Evolutionary conservation across 371 early-diverging fungal species (phyloP).

Genomic region (Blakeslea trispora): DNA sequence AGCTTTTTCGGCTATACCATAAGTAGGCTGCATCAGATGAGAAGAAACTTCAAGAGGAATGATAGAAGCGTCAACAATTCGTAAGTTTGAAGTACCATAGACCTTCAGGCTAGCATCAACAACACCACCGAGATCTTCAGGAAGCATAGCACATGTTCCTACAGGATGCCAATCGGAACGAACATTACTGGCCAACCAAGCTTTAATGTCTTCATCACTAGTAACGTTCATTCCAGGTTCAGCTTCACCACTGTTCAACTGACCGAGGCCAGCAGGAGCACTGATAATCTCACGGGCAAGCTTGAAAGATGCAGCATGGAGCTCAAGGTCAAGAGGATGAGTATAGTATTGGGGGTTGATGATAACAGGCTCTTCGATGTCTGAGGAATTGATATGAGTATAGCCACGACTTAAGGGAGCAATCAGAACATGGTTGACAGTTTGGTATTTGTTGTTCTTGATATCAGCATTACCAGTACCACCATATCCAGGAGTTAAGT

Average conservation of each 20-base stretch:
- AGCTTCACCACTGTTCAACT: conserved; percentile 11
- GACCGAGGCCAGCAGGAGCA: conserved; percentile 12
- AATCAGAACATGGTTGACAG: conserved; percentile 20
- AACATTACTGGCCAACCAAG: conserved; percentile 21
- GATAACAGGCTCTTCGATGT: conserved; percentile 12
- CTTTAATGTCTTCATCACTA: conserved; percentile 19
- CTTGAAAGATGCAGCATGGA: conserved; percentile 17
- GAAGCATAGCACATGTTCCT: conserved; percentile 44
- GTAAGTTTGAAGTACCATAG: conserved; percentile 35
- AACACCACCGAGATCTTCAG: conserved; percentile 33
- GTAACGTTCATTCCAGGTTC: conserved; percentile 15
- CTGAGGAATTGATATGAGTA: conserved; percentile 18
- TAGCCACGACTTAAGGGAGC: conserved; percentile 18
- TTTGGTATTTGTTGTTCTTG: conserved; percentile 18
- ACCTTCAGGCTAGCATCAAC: conserved; percentile 39
- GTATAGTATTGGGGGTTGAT: conserved; percentile 22
- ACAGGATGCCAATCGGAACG: conserved; percentile 29
- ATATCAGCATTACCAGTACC: conserved; percentile 9
- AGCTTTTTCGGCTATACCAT: conserved; percentile 27
- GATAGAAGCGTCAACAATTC: conserved; percentile 50
- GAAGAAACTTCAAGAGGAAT: conserved; percentile 35
- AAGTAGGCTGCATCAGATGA: conserved; percentile 22
- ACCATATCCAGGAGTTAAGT: conserved; percentile 22
- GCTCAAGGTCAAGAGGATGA: conserved; percentile 17
- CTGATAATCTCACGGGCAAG: conserved; percentile 18